phyloP scores from a whole-genome alignment of 345 rosid genomes.

The Melastoma malabathricum region DNA sequence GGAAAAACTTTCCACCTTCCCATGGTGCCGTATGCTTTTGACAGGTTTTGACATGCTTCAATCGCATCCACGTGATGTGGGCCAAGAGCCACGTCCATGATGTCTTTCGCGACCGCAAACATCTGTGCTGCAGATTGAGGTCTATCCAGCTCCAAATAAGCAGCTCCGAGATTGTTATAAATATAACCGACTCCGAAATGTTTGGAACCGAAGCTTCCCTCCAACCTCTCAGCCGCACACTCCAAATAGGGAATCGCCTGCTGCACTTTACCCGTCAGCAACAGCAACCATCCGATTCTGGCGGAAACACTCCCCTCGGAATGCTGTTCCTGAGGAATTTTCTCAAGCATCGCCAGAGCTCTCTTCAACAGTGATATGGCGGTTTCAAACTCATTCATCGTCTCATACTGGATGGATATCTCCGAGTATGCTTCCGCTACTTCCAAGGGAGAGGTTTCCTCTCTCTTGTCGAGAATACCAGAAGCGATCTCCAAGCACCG shows the following conservation, averaged over 20 bases:
- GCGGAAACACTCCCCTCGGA: constrained; percentile 84
- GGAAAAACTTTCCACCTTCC: constrained; percentile 41
- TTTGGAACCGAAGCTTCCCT: constrained; percentile 81
- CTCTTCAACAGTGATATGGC: constrained; percentile 68
- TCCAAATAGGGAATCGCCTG: constrained; percentile 85
- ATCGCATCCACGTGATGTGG: constrained; percentile 81
- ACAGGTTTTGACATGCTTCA: constrained; percentile 86
- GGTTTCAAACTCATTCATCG: constrained; percentile 70
- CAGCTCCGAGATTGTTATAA: constrained; percentile 88
- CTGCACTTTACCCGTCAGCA: constrained; percentile 68
- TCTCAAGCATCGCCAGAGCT: constrained; percentile 64
- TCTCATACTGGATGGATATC: constrained; percentile 80
- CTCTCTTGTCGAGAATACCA: constrained; percentile 71
- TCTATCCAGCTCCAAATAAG: constrained; percentile 79
- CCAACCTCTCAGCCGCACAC: constrained; percentile 70
- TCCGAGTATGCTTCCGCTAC: constrained; percentile 89
- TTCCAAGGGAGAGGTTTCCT: constrained; percentile 45
- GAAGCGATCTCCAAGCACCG: constrained; percentile 71
- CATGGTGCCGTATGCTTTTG: constrained; percentile 70
- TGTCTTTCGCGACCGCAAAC: constrained; percentile 90
- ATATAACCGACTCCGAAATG: constrained; percentile 91
- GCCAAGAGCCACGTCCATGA: constrained; percentile 91
- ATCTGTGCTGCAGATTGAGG: constrained; percentile 91
- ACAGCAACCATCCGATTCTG: constrained; percentile 82
- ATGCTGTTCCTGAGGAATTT: constrained; percentile 74